These are phyloP conservation scores for Aspergillus amoenus DNA, from an alignment of 2,329 filamentous ascomycete species.

Conservation along the genomic window DNA sequence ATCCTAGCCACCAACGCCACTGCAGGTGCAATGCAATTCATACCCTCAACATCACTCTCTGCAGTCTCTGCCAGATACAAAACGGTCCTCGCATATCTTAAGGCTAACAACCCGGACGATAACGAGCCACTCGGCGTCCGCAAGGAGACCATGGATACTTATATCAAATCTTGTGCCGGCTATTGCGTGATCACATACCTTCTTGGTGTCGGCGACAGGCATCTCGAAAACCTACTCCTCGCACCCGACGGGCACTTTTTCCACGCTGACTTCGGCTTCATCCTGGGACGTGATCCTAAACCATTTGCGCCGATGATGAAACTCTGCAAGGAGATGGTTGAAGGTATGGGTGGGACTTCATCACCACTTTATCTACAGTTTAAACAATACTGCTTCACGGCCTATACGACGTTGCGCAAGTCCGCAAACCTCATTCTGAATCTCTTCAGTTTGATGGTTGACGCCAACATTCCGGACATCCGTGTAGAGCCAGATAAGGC, in stretches of 20 bases:
- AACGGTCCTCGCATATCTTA: slow-evolving; percentile 75
- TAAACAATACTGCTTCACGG: slow-evolving; percentile 93
- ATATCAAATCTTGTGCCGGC: slow-evolving; percentile 91
- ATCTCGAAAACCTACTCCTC: slow-evolving; percentile 91
- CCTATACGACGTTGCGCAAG: slow-evolving; percentile 88
- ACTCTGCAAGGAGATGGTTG: slow-evolving; percentile 95
- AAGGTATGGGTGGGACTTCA: slow-evolving; percentile 87
- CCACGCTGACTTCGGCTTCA: slow-evolving; percentile 98
- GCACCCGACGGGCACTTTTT: slow-evolving; percentile 92
- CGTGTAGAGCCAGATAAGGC: slow-evolving; percentile 89
- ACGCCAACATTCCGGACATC: slow-evolving; percentile 96
- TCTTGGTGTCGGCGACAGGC: slow-evolving; percentile 90
- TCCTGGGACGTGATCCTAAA: slow-evolving; percentile 93
- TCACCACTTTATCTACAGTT: slow-evolving; percentile 84
- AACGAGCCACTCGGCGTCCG: slow-evolving; percentile 79
- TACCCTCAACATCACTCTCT: slow-evolving; percentile 81
- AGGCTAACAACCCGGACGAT: slow-evolving; percentile 84
- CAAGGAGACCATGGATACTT: slow-evolving; percentile 91
- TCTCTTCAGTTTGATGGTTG: slow-evolving; percentile 93
- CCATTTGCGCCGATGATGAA: slow-evolving; percentile 98
- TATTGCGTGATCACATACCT: slow-evolving; percentile 99
- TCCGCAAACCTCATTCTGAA: slow-evolving; percentile 90
- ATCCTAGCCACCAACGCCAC: slow-evolving; percentile 89
- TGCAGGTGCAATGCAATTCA: slow-evolving; percentile 89
- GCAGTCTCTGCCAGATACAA: slow-evolving; percentile 82